Base-by-base conservation (phyloP, 768 basidiomycete species). In the Favolaschia claudopus region DNA sequence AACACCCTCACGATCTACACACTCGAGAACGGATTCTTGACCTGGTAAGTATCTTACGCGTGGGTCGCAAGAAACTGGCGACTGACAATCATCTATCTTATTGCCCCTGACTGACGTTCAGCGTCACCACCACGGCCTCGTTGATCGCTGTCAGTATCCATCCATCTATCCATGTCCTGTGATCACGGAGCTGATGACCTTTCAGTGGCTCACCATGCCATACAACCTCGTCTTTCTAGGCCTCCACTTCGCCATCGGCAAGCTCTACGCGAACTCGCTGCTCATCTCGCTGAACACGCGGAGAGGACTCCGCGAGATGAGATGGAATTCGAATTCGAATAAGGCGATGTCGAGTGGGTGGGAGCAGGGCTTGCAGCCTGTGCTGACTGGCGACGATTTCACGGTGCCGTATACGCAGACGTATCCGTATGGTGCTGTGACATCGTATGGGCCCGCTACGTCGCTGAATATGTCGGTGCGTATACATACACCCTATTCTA, bases 261-360 rank as follows among this genome's bases (percentile, higher is more conserved):
- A 56, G 43, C 32, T 56, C 15, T 48, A 56, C 36, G 55, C 55
- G 14, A 56, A 48, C 45, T 47, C 53, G 14, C 47, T 61, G 29
- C 31, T 61, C 53, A 39, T 49, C 25, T 48, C 46, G 12, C 44
- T 61, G 14, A 61, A 61, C 44, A 55, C 44, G 38, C 59, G 53
- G 9, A 49, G 48, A 32, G 59, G 50, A 45, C 39, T 61, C 20
- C 58, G 58, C 27, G 43, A 60, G 40, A 44, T 53, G 37, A 50
- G 44, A n/a, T 45, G 37, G 13, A 53, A 45, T 22, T n/a, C n/a
- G n/a, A 2, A 19, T 19, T 19, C 5, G n/a, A 17, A 14, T 15
- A 9, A 38, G 12, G 36, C 49, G n/a, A 39, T 10, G 38, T 22
- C 13, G n/a, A 22, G 17, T 17, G n/a, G 38, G 38, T 22, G 19